Evolutionary conservation across 441 rosid genomes (phyloP).

Genomic region (Brassica hybrid): DNA sequence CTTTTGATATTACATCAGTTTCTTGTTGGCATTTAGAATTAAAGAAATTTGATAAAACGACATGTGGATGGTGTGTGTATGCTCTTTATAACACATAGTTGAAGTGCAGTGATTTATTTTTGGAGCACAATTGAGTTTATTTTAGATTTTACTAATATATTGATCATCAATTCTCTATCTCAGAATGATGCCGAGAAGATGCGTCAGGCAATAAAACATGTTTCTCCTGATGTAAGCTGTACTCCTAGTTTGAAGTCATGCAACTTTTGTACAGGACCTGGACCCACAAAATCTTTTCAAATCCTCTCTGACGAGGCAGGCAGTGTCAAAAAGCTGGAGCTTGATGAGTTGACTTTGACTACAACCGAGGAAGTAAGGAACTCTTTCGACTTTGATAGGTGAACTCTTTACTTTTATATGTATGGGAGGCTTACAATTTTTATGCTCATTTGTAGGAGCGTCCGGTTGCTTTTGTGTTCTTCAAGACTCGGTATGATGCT

Average conservation of each 20-base stretch:
- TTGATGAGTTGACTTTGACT: constrained; percentile 46
- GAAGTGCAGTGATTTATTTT: constrained; percentile 17
- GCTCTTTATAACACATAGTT: no score
- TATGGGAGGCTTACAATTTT: not conserved
- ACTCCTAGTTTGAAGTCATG: constrained; percentile 42
- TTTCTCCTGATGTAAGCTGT: constrained; percentile 50
- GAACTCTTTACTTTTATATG: constrained; percentile 23
- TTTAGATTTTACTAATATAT: not conserved
- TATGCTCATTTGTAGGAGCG: constrained; percentile 39
- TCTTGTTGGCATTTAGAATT: constrained; percentile 17
- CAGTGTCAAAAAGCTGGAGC: constrained; percentile 40
- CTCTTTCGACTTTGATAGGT: constrained; percentile 8
- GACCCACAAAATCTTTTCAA: constrained; percentile 56
- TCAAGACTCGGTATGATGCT: constrained; percentile 89
- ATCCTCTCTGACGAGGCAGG: constrained; percentile 55
- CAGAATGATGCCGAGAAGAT: constrained; percentile 78
- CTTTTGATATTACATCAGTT: not conserved
- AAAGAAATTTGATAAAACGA: not conserved
- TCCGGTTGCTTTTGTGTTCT: constrained; percentile 90
- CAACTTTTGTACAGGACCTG: constrained; percentile 48
- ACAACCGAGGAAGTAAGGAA: constrained; percentile 59
- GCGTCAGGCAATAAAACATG: constrained; percentile 55
- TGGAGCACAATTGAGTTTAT: not conserved
- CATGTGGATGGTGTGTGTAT: not conserved
- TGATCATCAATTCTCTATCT: constrained; percentile 24